Conservation (phyloP, 441 rosid genomes). For the Gossypium davidsonii region DNA sequence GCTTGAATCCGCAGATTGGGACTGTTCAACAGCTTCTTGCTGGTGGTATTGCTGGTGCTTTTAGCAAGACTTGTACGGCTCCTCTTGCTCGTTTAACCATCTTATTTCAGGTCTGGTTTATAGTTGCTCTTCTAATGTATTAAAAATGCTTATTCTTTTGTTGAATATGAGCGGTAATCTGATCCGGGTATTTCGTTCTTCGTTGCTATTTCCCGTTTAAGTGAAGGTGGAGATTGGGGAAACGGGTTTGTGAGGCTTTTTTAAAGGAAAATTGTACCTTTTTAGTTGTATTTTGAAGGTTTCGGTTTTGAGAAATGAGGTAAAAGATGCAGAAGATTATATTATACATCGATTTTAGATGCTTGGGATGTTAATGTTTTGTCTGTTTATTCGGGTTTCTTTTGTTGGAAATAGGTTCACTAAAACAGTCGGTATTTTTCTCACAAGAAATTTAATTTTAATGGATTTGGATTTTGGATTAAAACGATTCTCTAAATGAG, state of each 20-base stretch:
- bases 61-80: constrained; percentile 87
- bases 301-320: neutral
- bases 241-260: neutral
- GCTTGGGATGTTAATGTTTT: neutral
- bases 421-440: neutral
- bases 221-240: neutral
- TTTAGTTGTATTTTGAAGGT: neutral
- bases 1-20: constrained; percentile 43
- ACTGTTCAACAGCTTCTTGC: constrained; percentile 56
- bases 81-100: constrained; percentile 90
- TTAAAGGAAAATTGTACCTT: neutral
- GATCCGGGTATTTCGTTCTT: neutral
- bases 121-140: neutral
- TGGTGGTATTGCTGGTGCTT: constrained; percentile 88
- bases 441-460: neutral
- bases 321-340: neutral
- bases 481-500: neutral
- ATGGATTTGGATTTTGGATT: constrained; percentile 9
- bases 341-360: neutral
- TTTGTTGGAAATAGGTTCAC: neutral
- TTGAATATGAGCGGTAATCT: neutral
- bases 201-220: neutral
- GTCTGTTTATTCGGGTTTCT: neutral
- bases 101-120: constrained; percentile 62
- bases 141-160: neutral